Percentiles rank a stretch among this genome's conserved stretches.
phyloP scores from a whole-genome alignment of 2,329 filamentous ascomycete genomes.

The Stemphylium beticola region DNA sequence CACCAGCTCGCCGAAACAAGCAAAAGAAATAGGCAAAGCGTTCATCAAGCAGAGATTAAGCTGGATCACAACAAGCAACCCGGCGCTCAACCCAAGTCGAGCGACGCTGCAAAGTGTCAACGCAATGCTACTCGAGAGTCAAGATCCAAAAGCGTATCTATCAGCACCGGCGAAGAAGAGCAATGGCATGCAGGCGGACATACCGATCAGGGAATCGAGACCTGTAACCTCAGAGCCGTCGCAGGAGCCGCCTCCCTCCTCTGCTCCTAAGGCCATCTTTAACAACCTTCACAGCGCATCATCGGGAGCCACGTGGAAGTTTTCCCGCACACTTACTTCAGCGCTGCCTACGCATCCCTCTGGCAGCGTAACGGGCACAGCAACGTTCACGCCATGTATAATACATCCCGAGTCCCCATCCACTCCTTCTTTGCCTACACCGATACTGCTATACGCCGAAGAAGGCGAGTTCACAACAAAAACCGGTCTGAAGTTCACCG shows the following conservation, averaged over 20 bases:
- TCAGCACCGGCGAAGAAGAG: not conserved
- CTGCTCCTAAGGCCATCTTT: slow-evolving; percentile 19
- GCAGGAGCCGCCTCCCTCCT: not conserved
- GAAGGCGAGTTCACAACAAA: slow-evolving; percentile 68
- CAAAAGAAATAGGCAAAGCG: slow-evolving; percentile 67
- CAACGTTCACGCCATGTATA: slow-evolving; percentile 66
- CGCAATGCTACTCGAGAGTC: slow-evolving; percentile 73
- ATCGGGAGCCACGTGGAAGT: slow-evolving; percentile 60
- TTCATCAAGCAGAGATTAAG: slow-evolving; percentile 78
- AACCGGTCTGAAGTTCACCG: slow-evolving; percentile 62
- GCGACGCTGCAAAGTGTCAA: slow-evolving; percentile 91
- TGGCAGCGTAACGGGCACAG: slow-evolving; percentile 69
- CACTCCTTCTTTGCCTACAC: not conserved
- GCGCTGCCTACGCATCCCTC: slow-evolving; percentile 66
- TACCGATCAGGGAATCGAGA: not conserved
- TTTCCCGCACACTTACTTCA: slow-evolving; percentile 64
- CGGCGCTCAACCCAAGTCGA: slow-evolving; percentile 81
- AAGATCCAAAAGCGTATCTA: slow-evolving; percentile 5
- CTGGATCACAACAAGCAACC: slow-evolving; percentile 80
- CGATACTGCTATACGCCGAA: slow-evolving; percentile 73
- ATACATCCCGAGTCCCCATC: not conserved
- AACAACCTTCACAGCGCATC: slow-evolving; percentile 10
- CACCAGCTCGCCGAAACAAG: not conserved
- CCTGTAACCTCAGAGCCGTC: not conserved
- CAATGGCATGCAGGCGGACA: not conserved